Conservation (phyloP, 176 grass and related monocot species). For the Ensete glaucum region DNA sequence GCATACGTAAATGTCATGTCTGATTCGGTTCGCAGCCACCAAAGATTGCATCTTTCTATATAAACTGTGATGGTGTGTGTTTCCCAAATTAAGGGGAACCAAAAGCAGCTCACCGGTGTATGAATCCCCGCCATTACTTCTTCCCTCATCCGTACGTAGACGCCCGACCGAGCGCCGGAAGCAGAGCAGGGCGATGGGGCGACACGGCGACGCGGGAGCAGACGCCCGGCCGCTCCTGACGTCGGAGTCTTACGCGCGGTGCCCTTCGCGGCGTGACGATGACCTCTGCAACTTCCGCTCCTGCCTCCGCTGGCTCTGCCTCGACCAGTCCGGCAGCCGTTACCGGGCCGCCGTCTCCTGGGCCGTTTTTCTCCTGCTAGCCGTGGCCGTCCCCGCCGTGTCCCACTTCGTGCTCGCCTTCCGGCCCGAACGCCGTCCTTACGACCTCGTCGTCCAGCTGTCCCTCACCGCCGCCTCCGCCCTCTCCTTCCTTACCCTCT, state of each 20-base stretch:
- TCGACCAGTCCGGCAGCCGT: constrained; percentile 1
- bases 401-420: constrained; percentile 12
- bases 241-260: not conserved
- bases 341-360: constrained; percentile 3
- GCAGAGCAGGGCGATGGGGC: not conserved
- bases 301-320: constrained; percentile 10
- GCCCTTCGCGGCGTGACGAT: not conserved
- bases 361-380: not conserved
- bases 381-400: not conserved
- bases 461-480: constrained; percentile 7
- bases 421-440: constrained; percentile 9
- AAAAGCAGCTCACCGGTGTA: too few relatives aligned
- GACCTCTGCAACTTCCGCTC: constrained; percentile 7
- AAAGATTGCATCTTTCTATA: too few relatives aligned
- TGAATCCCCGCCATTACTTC: too few relatives aligned
- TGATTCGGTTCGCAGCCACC: too few relatives aligned
- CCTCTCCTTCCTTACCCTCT: constrained; percentile 11
- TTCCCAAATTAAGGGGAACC: too few relatives aligned
- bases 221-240: not conserved
- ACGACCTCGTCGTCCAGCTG: constrained; percentile 16
- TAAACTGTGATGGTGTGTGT: too few relatives aligned
- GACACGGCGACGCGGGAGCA: not conserved
- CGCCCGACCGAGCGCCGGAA: too few relatives aligned
- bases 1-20: too few relatives aligned
- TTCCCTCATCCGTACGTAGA: too few relatives aligned